Percentiles rank a stretch among this genome's conserved stretches.
phyloP scores from a whole-genome alignment of 331 rosid genomes.

The Acacia concinna region DNA sequence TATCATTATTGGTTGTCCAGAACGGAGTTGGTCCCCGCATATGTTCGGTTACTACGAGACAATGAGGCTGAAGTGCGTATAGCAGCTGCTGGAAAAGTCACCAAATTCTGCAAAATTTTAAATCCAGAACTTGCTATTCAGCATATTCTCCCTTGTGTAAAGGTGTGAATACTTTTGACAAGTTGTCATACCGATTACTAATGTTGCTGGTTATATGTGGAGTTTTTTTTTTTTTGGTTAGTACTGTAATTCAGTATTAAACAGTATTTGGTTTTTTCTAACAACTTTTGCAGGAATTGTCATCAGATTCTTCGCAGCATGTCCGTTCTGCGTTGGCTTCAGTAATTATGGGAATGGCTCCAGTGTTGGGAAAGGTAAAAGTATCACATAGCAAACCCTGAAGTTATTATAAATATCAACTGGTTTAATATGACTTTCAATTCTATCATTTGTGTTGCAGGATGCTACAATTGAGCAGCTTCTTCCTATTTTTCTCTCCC shows the following conservation, averaged over 20 bases:
- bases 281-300: slow-evolving; percentile 69
- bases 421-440: slow-evolving; percentile 17
- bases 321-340: slow-evolving; percentile 98
- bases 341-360: slow-evolving; percentile 98
- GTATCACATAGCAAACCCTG: slow-evolving; percentile 12
- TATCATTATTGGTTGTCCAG: slow-evolving; percentile 42
- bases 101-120: slow-evolving; percentile 87
- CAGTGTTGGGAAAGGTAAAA: slow-evolving; percentile 88
- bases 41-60: slow-evolving; percentile 94
- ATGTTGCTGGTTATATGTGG: slow-evolving; percentile 11
- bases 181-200: slow-evolving; percentile 4
- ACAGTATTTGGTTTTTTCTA: slow-evolving; percentile 20
- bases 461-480: slow-evolving; percentile 97
- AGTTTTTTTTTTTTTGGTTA: background rate
- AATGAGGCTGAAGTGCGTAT: slow-evolving; percentile 98
- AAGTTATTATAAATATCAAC: slow-evolving; percentile 3
- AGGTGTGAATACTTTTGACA: slow-evolving; percentile 52
- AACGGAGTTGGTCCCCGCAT: slow-evolving; percentile 91
- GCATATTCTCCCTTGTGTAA: slow-evolving; percentile 95
- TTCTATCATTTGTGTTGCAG: slow-evolving; percentile 48
- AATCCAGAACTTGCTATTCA: slow-evolving; percentile 86
- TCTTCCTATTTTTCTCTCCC: slow-evolving; percentile 95
- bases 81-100: slow-evolving; percentile 98
- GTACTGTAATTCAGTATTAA: slow-evolving; percentile 13
- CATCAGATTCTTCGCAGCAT: slow-evolving; percentile 98